phyloP scores from a whole-genome alignment of 139 green algal species.

The Chlorella sorokiniana region DNA sequence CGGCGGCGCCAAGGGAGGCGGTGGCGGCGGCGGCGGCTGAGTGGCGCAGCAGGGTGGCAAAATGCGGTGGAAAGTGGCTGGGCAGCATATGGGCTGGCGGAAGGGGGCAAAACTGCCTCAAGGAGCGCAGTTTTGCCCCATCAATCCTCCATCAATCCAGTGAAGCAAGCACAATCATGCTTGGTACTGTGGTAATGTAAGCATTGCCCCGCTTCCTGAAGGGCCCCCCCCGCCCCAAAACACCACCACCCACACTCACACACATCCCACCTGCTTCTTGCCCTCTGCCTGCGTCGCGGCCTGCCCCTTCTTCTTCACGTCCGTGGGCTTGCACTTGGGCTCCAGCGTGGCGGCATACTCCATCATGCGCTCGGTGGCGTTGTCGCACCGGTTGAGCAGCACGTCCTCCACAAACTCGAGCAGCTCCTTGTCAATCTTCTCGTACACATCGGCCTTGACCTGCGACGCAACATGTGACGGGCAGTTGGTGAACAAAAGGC shows the following conservation, averaged over 20 bases:
- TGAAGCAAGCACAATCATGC: too few relatives aligned
- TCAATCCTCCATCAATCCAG: too few relatives aligned
- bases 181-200: too few relatives aligned
- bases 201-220: too few relatives aligned
- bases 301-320: conserved; percentile 72
- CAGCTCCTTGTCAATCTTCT: conserved; percentile 98
- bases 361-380: conserved; percentile 96
- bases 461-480: conserved; percentile 19
- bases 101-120: too few relatives aligned
- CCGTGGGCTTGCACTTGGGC: conserved; percentile 92
- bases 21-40: too few relatives aligned
- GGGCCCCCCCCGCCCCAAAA: too few relatives aligned
- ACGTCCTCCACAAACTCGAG: conserved; percentile 97
- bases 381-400: conserved; percentile 96
- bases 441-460: conserved; percentile 93
- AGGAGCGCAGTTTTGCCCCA: too few relatives aligned
- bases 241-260: not conserved
- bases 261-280: conserved; percentile 9
- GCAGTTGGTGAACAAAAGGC: not conserved
- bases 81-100: too few relatives aligned
- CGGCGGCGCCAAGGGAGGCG: not conserved
- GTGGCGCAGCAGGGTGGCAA: too few relatives aligned
- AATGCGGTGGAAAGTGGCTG: too few relatives aligned
- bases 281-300: not conserved
- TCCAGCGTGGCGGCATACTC: conserved; percentile 91